Base-by-base conservation (phyloP, 805 yeast genomes). In the Cephaloascus albidus region DNA sequence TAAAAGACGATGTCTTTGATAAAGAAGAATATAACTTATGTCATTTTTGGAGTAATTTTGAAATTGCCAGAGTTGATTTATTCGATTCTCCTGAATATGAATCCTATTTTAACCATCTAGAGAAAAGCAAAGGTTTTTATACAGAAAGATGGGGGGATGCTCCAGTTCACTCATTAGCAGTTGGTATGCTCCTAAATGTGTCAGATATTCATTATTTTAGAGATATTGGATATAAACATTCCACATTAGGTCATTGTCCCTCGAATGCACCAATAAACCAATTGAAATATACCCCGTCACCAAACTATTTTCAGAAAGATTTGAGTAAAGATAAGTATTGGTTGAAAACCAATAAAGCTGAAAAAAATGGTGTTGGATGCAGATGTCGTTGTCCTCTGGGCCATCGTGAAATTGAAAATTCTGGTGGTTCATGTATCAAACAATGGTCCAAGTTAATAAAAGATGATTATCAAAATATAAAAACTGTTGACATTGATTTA, bases 111-210 rank as follows among this genome's bases (percentile, higher is more conserved):
- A 61, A 78, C 32, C 74, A 66, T 48, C 58, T 90, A 37, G 97
- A 93, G 40, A 37, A 58, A 5, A 63, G 78, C 3, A 86, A 89
- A 10, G 97, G 97, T 0, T 89, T 90, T 53, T 88, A 79, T 70
- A 71, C 74, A 39, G 96, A 93, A 57, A 65, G 98, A 52, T 90
- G 97, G 97, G 97, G 97, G 2, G 97, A 90, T 67, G 96, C 97
- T 0, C 96, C 97, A 0, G 79, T 90, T 3, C 97, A 88, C 56
- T 81, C 96, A 0, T 59, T 93, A 18, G 97, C 94, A 0, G 75
- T 84, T 4, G 90, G 87, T 0, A 68, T 93, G 72, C 67, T 84
- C 50, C 62, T 89, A 33, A 70, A 82, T 42, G 57, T 79, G 2
- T 63, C 73, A 2, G 85, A 89, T 41, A 64, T 90, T 8, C 97